These are phyloP conservation scores for Neurospora pannonica DNA, from an alignment of 495 filamentous ascomycete species.

Conservation along the genomic window DNA sequence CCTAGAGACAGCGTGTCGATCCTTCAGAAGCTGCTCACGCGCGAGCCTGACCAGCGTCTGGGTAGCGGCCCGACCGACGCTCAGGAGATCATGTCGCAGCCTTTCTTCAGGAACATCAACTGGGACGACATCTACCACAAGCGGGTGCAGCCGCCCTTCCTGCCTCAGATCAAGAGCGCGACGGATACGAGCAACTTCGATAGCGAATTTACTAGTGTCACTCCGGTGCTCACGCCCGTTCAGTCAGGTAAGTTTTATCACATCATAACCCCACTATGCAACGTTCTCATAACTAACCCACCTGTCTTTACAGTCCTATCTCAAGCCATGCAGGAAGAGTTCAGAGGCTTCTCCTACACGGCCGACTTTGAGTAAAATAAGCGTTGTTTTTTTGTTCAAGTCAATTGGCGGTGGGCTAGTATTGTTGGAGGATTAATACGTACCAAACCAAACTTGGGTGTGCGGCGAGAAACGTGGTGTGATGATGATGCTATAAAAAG, in stretches of 20 bases:
- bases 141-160: slow-evolving; percentile 76
- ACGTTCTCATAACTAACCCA: not conserved
- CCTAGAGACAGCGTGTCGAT: slow-evolving; percentile 96
- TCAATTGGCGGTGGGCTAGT: not conserved
- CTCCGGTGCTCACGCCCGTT: slow-evolving; percentile 92
- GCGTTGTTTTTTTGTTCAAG: not conserved
- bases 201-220: slow-evolving; percentile 96
- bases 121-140: slow-evolving; percentile 99
- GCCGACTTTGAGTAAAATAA: slow-evolving; percentile 38
- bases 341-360: slow-evolving; percentile 94
- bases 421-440: not conserved
- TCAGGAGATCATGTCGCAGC: slow-evolving; percentile 97
- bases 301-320: slow-evolving; percentile 62
- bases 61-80: slow-evolving; percentile 95
- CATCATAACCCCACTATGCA: not conserved
- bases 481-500: not conserved
- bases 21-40: slow-evolving; percentile 91
- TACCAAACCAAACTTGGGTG: not conserved
- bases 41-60: slow-evolving; percentile 86
- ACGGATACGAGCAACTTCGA: slow-evolving; percentile 99
- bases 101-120: slow-evolving; percentile 95
- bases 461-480: not conserved
- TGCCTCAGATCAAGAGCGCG: slow-evolving; percentile 76
- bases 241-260: slow-evolving; percentile 69
- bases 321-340: slow-evolving; percentile 99